phyloP scores from a whole-genome alignment of 169 alveolate genomes.

The Cryptosporidium tyzzeri region DNA sequence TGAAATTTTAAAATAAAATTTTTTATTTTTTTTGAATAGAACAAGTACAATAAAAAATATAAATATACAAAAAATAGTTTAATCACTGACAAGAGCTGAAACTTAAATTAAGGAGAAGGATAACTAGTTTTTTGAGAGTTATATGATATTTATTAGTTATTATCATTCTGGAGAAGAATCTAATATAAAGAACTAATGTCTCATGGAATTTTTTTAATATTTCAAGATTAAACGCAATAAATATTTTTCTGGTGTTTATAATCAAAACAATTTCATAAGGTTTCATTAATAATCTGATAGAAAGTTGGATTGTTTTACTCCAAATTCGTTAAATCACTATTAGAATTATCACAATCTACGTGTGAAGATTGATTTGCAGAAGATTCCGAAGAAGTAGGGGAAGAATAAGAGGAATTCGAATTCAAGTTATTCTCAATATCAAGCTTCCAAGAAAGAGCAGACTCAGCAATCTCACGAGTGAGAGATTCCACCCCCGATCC shows the following conservation, averaged over 20 bases:
- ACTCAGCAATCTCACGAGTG: slow-evolving; percentile 85
- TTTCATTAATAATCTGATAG: too few relatives aligned
- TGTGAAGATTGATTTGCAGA: neutral
- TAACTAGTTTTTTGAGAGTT: neutral
- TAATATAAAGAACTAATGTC: neutral
- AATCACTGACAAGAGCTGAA: too few relatives aligned
- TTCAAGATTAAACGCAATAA: neutral
- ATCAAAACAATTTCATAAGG: too few relatives aligned
- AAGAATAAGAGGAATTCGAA: neutral
- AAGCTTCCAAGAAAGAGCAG: slow-evolving; percentile 84
- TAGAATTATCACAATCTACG: neutral
- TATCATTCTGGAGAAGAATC: too few relatives aligned
- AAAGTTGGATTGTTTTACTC: neutral
- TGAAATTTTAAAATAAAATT: too few relatives aligned
- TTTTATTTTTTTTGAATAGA: too few relatives aligned
- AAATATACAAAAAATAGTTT: too few relatives aligned
- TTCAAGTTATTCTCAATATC: neutral
- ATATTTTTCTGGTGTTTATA: neutral
- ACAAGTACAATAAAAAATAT: neutral
- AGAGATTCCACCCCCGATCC: slow-evolving; percentile 85
- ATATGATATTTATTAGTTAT: neutral
- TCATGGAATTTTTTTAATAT: neutral
- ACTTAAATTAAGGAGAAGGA: neutral
- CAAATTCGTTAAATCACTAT: too few relatives aligned
- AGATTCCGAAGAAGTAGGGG: neutral